phyloP scores from a whole-genome alignment of 1,139 yeast genomes.

The Pichia sp. region DNA sequence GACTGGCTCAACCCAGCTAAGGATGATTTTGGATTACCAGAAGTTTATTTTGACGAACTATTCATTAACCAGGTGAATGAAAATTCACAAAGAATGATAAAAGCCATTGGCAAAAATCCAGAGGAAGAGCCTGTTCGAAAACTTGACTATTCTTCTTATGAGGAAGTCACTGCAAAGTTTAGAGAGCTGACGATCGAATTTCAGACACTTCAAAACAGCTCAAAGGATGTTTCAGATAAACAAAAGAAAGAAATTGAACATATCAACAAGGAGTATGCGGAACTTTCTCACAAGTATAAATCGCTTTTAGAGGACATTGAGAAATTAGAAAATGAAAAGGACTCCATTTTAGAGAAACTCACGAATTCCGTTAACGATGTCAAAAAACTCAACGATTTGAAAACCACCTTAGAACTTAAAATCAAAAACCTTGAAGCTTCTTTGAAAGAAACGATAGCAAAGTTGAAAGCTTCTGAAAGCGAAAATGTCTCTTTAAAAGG shows the following conservation, averaged over 20 bases:
- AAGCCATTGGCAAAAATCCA: slow-evolving; percentile 72
- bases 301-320: slow-evolving; percentile 13
- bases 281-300: slow-evolving; percentile 15
- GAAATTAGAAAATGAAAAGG: slow-evolving; percentile 12
- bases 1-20: slow-evolving; percentile 38
- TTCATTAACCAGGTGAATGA: slow-evolving; percentile 66
- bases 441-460: slow-evolving; percentile 25
- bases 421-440: slow-evolving; percentile 17
- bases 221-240: slow-evolving; percentile 16
- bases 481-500: slow-evolving; percentile 31
- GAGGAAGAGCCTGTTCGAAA: slow-evolving; percentile 57
- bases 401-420: slow-evolving; percentile 17
- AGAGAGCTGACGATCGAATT: slow-evolving; percentile 27
- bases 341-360: slow-evolving; percentile 8
- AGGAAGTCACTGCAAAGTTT: slow-evolving; percentile 44
- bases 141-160: slow-evolving; percentile 64
- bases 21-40: slow-evolving; percentile 74
- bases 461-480: slow-evolving; percentile 26
- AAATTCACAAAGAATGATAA: slow-evolving; percentile 57
- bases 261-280: slow-evolving; percentile 17
- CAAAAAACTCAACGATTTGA: slow-evolving; percentile 9
- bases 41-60: slow-evolving; percentile 59
- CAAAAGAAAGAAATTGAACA: slow-evolving; percentile 22
- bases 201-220: slow-evolving; percentile 27
- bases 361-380: slow-evolving; percentile 15